Evolutionary conservation across 164 flowering plant species (phyloP).

Genomic region (Santalum album): DNA sequence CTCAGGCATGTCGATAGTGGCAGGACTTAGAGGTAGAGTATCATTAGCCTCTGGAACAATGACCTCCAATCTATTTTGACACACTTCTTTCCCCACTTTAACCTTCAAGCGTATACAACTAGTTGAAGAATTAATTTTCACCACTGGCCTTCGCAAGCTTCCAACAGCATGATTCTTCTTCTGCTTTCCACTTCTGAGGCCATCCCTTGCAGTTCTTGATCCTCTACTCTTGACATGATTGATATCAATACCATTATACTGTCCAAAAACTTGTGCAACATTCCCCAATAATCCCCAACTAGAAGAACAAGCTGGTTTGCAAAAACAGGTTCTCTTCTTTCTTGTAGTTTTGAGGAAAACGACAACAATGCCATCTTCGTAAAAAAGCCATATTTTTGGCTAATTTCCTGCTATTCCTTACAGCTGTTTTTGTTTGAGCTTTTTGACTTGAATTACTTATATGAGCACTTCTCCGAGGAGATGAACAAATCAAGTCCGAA

Average conservation of each 20-base stretch:
- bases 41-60: slow-evolving; percentile 21
- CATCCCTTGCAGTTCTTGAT: slow-evolving; percentile 12
- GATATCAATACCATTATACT: slow-evolving; percentile 14
- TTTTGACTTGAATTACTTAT: slow-evolving; percentile 20
- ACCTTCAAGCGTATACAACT: slow-evolving; percentile 38
- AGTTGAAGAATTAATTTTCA: slow-evolving; percentile 19
- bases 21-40: slow-evolving; percentile 11
- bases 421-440: slow-evolving; percentile 17
- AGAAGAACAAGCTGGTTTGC: slow-evolving; percentile 49
- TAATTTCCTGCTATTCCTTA: slow-evolving; percentile 20
- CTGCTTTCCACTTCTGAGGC: slow-evolving; percentile 17
- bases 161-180: slow-evolving; percentile 19
- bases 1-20: slow-evolving; percentile 7
- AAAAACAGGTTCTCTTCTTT: slow-evolving; percentile 47
- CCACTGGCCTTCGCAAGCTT: slow-evolving; percentile 14
- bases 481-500: slow-evolving; percentile 13
- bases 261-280: slow-evolving; percentile 24
- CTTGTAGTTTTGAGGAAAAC: slow-evolving; percentile 22
- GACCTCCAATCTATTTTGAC: slow-evolving; percentile 11
- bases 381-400: slow-evolving; percentile 10
- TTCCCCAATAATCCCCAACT: slow-evolving; percentile 46
- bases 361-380: slow-evolving; percentile 7
- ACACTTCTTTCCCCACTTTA: slow-evolving; percentile 30
- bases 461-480: slow-evolving; percentile 26
- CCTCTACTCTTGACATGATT: slow-evolving; percentile 15